Evolutionary conservation across 768 basidiomycete species (phyloP), one percentile per base, ranked within the genome.

Genomic region (Amanita muscaria): DNA sequence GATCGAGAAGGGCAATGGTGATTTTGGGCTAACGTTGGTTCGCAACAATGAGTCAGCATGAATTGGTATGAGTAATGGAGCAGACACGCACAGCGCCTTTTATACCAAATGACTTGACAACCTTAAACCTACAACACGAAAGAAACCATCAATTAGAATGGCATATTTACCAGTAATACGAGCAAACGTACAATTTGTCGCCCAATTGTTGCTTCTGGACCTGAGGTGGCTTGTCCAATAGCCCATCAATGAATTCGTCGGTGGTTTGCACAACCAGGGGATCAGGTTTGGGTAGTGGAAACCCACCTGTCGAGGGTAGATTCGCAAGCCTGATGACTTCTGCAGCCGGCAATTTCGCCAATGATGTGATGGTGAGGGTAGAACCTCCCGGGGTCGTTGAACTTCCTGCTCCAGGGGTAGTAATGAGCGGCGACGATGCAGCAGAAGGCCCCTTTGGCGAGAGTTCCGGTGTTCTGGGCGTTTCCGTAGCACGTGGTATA

Each of bases 1-100:
- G 73, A 55, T 93, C 88, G 49, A 94, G 66, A 7, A 92, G 72
- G 4, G 74, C 66, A 53, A 96, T 88, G 1, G 90, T 92, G 50
- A 89, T 66, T 59, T 91, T 91, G 40, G 88, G 86, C 79, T 87
- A 53, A 12, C 47, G 29, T 18, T 33, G 34, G 31, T 42, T 37
- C 42, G 16, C 16, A 45, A 11, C 32, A 23, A 43, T 22, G 5
- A 51, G 23, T 29, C 6, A 24, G n/a, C 19, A 5, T 15, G 25
- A 22, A 10, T 18, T 12, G 11, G 10, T 24, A 27, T 37, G 46
- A 30, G 10, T 23, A 12, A 5, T 12, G 19, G 48, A 23, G 37
- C 50, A 30, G 22, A 39, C 12, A 73, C 79, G 52, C 56, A 86
- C 85, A 47, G 87, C 83, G 35, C 74, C 73, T 58, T 88, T 91